Percentiles rank a stretch among this genome's conserved stretches.
These are phyloP conservation scores for Cutaneotrichosporon sp. DNA, from an alignment of 1,284 basidiomycete species.

Conservation along the genomic window DNA sequence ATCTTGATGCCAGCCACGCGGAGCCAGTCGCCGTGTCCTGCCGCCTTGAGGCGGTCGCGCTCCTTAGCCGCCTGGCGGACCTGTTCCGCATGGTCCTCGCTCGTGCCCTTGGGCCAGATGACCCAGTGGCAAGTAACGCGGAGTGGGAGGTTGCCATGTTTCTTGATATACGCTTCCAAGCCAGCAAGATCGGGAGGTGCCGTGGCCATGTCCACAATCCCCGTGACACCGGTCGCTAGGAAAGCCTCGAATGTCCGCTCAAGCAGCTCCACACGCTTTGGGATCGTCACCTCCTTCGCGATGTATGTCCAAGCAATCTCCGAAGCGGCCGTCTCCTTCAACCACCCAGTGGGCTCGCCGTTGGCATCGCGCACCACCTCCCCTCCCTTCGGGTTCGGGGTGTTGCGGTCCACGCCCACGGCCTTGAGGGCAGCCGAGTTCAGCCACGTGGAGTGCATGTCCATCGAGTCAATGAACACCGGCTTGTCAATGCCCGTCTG, in stretches of 20 bases:
- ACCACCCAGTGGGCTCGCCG: slow-evolving; percentile 24
- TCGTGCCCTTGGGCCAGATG: slow-evolving; percentile 16
- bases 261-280: slow-evolving; percentile 15
- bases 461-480: slow-evolving; percentile 33
- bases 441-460: slow-evolving; percentile 31
- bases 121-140: slow-evolving; percentile 25
- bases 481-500: slow-evolving; percentile 23
- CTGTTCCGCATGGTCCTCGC: slow-evolving; percentile 12
- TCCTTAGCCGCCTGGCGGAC: slow-evolving; percentile 20
- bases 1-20: slow-evolving; percentile 34
- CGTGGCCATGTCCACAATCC: slow-evolving; percentile 33
- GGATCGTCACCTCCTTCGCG: slow-evolving; percentile 11
- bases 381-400: slow-evolving; percentile 24
- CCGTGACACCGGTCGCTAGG: slow-evolving; percentile 26
- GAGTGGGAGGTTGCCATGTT: slow-evolving; percentile 28
- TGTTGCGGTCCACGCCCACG: slow-evolving; percentile 22
- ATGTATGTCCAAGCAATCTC: slow-evolving; percentile 32
- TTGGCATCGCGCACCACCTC: slow-evolving; percentile 25
- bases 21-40: no score
- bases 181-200: no score
- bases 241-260: slow-evolving; percentile 22
- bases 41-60: slow-evolving; percentile 11
- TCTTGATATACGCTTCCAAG: no score
- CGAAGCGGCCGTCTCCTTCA: slow-evolving; percentile 24
- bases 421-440: slow-evolving; percentile 27